Evolutionary conservation across 2,329 filamentous ascomycete species (phyloP).

Genomic region (Capronia epimyces): DNA sequence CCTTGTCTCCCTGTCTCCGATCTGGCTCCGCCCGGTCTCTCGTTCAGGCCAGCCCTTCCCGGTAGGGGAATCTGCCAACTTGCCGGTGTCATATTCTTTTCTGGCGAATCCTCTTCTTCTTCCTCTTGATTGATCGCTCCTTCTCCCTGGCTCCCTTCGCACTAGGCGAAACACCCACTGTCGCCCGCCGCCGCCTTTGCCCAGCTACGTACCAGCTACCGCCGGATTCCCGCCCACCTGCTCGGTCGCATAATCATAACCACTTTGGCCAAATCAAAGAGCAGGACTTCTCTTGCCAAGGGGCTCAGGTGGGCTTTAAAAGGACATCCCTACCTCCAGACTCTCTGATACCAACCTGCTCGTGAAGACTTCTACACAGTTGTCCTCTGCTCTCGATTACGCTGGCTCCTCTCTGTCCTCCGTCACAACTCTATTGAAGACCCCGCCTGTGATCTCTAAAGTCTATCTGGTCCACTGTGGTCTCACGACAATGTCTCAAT

Average conservation of each 20-base stretch:
- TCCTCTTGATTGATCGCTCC: background rate
- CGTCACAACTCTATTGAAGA: background rate
- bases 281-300: background rate
- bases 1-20: background rate
- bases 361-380: background rate
- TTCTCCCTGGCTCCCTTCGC: background rate
- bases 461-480: too few species aligned
- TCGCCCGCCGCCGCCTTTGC: too few species aligned
- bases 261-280: background rate
- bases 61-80: background rate
- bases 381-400: background rate
- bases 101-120: background rate
- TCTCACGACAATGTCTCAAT: slow-evolving; percentile 43
- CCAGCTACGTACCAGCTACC: too few species aligned
- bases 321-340: background rate
- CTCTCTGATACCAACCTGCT: background rate
- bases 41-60: background rate
- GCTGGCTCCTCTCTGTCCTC: background rate
- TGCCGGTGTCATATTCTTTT: background rate
- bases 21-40: background rate
- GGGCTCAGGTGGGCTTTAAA: background rate
- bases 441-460: background rate
- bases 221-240: background rate
- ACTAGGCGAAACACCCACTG: background rate
- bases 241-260: background rate